Evolutionary conservation across 2,329 filamentous ascomycete species (phyloP).

Genomic region (Aureobasidium sp.): DNA sequence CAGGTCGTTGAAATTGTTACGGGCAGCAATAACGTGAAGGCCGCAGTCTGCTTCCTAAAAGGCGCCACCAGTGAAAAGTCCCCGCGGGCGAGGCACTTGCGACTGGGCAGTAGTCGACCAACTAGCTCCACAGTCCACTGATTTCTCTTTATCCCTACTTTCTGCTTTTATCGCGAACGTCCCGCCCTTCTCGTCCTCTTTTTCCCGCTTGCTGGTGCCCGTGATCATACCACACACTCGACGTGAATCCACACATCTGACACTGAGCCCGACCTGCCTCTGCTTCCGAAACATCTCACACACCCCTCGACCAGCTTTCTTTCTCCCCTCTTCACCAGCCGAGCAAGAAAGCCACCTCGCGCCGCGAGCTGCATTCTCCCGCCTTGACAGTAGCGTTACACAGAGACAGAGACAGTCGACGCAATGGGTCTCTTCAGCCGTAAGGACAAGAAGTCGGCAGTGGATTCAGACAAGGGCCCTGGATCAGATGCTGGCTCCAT

Average conservation of each 20-base stretch:
- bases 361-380: neutral
- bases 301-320: neutral
- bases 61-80: slow-evolving; percentile 4
- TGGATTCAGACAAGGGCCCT: neutral
- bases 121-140: slow-evolving; percentile 5
- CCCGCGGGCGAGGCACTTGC: slow-evolving; percentile 8
- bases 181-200: slow-evolving; percentile 7
- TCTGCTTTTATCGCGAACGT: slow-evolving; percentile 6
- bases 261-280: neutral
- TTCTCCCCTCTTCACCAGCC: neutral
- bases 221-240: neutral
- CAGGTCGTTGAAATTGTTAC: slow-evolving; percentile 11
- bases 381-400: slow-evolving; percentile 4
- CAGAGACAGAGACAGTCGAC: neutral
- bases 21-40: slow-evolving; percentile 7
- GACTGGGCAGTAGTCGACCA: slow-evolving; percentile 4
- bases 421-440: slow-evolving; percentile 46
- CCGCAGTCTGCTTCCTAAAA: neutral
- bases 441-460: slow-evolving; percentile 35
- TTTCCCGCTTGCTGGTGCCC: slow-evolving; percentile 3
- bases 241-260: neutral
- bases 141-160: slow-evolving; percentile 8
- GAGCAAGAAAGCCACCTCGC: neutral
- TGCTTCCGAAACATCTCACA: slow-evolving; percentile 1
- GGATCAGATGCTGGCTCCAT: slow-evolving; percentile 5